Conservation (phyloP, 352 stramenopile genomes). For the Phytophthora gonapodyides region DNA sequence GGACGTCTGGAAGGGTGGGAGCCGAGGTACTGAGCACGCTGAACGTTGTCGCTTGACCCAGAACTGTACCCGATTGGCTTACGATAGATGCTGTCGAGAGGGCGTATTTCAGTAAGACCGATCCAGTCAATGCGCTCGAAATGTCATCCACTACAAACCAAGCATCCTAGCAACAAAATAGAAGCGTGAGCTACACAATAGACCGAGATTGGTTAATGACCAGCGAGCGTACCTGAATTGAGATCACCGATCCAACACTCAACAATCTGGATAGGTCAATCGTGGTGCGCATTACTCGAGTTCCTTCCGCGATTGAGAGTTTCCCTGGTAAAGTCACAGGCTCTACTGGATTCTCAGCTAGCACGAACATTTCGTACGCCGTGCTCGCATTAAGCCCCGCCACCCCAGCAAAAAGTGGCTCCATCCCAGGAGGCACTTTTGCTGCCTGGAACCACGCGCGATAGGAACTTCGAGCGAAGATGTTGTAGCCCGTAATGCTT, state of each 20-base stretch:
- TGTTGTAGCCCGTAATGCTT: conserved; percentile 39
- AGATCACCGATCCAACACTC: conserved; percentile 41
- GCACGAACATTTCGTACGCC: conserved; percentile 58
- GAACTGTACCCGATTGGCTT: conserved; percentile 24
- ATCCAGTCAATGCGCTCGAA: conserved; percentile 32
- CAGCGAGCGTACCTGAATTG: conserved; percentile 31
- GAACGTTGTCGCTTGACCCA: conserved; percentile 41
- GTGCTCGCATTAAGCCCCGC: conserved; percentile 41
- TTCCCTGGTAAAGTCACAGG: conserved; percentile 30
- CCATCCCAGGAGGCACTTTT: conserved; percentile 7
- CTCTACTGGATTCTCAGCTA: conserved; percentile 41
- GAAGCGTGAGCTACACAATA: conserved; percentile 1
- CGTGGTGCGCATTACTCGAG: conserved; percentile 40
- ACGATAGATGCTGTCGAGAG: conserved; percentile 35
- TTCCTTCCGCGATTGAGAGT: conserved; percentile 42
- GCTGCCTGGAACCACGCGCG: conserved; percentile 38
- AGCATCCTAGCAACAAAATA: conserved; percentile 17
- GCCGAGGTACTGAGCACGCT: conserved; percentile 40
- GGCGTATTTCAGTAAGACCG: conserved; percentile 35
- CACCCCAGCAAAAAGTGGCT: conserved; percentile 22
- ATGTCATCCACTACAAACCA: conserved; percentile 49
- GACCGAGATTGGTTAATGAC: too few species aligned
- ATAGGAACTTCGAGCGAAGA: conserved; percentile 39
- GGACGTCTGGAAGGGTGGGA: conserved; percentile 37
- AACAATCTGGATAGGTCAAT: conserved; percentile 43